Base-by-base conservation (phyloP, 345 rosid species). In the Raphanus sativus region DNA sequence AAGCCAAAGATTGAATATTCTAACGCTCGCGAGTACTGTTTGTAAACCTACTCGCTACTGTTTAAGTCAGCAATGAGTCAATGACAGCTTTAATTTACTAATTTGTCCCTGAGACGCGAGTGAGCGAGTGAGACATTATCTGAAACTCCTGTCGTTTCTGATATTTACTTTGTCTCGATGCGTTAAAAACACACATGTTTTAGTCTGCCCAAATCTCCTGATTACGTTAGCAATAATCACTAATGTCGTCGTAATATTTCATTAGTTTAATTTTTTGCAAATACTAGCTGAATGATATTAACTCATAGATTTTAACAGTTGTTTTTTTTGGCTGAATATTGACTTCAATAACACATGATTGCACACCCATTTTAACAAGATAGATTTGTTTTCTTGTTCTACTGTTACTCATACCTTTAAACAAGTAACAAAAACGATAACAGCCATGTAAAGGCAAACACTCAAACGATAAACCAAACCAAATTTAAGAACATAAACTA, bases 141-240 rank as follows among this genome's bases (percentile, higher is more conserved):
- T 66, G n/a, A 32, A 40, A 42, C 59, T 63, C 28, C 28, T 33
- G 63, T 77, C 55, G 63, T 58, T 58, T 63, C 45, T 9, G 76
- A 21, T 71, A 17, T 56, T 77, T 77, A 71, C 62, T 77, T 30
- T 42, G 45, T 59, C 68, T 21, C 3, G 7, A 52, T 52, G 48
- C 42, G 40, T 48, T 28, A 38, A 67, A 48, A 24, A 8, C 26
- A 8, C 36, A 15, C n/a, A 32, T 48, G 61, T 33, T 24, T 28
- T 76, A 28, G 16, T 60, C 64, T 38, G 60, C 70, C 80, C 4
- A 45, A 59, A 76, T 26, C 32, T 33, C 5, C 9, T 4, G 38
- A 67, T n/a, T 62, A 30, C 62, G 36, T 61, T 61, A 8, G 68
- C 62, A 48, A 62, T 45, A 76, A 33, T 69, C 52, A 4, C n/a